phyloP scores from a whole-genome alignment of 2,329 filamentous ascomycete species.

The Leptoxyphium fumago region DNA sequence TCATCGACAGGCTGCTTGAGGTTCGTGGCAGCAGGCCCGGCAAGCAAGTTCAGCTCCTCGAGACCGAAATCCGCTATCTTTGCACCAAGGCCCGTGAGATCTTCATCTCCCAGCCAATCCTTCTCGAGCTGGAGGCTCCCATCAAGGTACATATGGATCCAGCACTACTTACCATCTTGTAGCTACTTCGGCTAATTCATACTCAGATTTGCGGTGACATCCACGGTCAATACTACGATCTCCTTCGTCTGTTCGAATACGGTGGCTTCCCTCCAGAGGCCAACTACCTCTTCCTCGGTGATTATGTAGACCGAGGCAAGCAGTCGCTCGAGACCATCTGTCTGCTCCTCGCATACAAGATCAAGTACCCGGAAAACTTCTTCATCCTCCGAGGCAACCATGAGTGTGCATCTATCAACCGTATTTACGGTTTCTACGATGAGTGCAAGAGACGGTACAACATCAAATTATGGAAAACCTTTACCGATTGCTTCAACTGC shows the following conservation, averaged over 20 bases:
- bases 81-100: conserved; percentile 99
- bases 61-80: conserved; percentile 89
- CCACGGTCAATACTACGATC: conserved; percentile 97
- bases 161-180: not conserved
- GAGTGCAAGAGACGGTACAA: conserved; percentile 99
- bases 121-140: conserved; percentile 92
- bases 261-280: conserved; percentile 96
- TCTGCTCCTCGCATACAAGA: conserved; percentile 93
- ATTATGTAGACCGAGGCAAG: conserved; percentile 98
- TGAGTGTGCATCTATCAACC: conserved; percentile 97
- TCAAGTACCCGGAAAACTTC: conserved; percentile 99
- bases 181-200: not conserved
- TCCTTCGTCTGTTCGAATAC: conserved; percentile 94
- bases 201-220: conserved; percentile 94
- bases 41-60: conserved; percentile 94
- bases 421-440: conserved; percentile 99
- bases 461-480: conserved; percentile 99
- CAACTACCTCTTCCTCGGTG: conserved; percentile 98
- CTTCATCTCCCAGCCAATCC: conserved; percentile 96
- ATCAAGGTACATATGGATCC: conserved; percentile 63
- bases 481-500: conserved; percentile 99
- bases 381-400: conserved; percentile 98
- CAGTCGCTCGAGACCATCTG: conserved; percentile 98
- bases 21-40: conserved; percentile 94
- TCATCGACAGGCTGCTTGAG: conserved; percentile 96